phyloP scores from a whole-genome alignment of 768 basidiomycete species.

The Russula virescens region DNA sequence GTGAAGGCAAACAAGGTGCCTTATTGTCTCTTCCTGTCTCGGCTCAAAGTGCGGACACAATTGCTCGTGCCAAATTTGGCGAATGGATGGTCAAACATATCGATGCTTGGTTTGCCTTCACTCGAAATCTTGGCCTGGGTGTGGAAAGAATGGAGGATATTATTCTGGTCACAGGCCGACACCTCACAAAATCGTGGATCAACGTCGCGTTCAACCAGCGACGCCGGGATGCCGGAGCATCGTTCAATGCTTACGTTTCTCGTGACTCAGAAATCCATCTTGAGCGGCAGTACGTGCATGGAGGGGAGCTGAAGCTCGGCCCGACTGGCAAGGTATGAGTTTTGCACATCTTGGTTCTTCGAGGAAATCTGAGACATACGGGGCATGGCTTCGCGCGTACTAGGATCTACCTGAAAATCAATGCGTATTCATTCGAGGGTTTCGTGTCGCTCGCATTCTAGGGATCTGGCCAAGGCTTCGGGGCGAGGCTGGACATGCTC shows the following conservation, averaged over 20 bases:
- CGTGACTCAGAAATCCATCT: background rate
- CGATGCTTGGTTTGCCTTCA: background rate
- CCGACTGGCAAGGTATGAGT: background rate
- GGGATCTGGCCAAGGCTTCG: background rate
- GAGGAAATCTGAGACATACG: background rate
- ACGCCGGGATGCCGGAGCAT: background rate
- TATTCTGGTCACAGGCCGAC: background rate
- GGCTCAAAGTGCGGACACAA: background rate
- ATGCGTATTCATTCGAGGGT: background rate
- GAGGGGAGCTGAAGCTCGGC: background rate
- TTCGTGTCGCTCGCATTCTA: background rate
- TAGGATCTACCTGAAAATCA: background rate
- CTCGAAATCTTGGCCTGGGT: background rate
- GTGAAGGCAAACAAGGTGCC: background rate
- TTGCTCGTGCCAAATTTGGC: background rate
- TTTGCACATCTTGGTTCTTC: background rate
- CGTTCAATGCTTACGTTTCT: background rate
- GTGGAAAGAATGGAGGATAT: background rate
- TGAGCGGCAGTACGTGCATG: background rate
- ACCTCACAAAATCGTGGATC: background rate
- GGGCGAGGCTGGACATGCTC: background rate
- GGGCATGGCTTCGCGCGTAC: background rate
- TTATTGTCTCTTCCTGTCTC: background rate
- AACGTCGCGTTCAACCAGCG: background rate
- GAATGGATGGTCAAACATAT: background rate